Conservation (phyloP, 2,329 filamentous ascomycete species). For the Botrytis hyacinthi region DNA sequence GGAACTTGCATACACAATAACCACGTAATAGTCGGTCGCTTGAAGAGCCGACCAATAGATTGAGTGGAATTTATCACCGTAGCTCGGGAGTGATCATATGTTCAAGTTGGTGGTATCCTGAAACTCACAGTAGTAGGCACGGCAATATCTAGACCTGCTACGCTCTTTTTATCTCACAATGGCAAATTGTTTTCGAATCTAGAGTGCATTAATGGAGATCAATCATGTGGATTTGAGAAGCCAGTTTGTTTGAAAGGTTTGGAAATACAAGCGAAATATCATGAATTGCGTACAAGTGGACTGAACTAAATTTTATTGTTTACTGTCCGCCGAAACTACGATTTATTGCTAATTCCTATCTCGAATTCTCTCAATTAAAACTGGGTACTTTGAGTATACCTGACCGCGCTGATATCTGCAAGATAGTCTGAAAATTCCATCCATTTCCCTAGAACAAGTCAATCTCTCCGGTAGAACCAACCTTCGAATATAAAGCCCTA, state of each 20-base stretch:
- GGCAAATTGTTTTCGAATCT: not conserved
- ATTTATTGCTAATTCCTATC: not conserved
- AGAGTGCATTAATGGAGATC: not conserved
- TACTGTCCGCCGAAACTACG: not conserved
- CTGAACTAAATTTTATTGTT: too few species aligned
- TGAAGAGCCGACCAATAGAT: too few species aligned
- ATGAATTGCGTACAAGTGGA: not conserved
- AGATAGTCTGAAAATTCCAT: not conserved
- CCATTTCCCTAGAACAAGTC: fast-evolving
- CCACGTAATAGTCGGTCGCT: too few species aligned
- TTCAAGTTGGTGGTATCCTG: fast-evolving
- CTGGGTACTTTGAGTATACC: not conserved
- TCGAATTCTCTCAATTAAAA: not conserved
- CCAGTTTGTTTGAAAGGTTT: not conserved
- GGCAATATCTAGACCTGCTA: not conserved
- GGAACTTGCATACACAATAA: not conserved
- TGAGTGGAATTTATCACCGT: not conserved
- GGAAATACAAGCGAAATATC: not conserved
- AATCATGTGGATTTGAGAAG: not conserved
- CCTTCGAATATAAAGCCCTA: not conserved
- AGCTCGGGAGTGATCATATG: not conserved
- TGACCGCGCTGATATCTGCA: not conserved
- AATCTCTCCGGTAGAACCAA: not conserved
- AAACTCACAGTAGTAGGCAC: not conserved
- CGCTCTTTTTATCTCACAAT: not conserved